Conservation (phyloP, 148 eudicot species). For the Simmondsia chinensis region DNA sequence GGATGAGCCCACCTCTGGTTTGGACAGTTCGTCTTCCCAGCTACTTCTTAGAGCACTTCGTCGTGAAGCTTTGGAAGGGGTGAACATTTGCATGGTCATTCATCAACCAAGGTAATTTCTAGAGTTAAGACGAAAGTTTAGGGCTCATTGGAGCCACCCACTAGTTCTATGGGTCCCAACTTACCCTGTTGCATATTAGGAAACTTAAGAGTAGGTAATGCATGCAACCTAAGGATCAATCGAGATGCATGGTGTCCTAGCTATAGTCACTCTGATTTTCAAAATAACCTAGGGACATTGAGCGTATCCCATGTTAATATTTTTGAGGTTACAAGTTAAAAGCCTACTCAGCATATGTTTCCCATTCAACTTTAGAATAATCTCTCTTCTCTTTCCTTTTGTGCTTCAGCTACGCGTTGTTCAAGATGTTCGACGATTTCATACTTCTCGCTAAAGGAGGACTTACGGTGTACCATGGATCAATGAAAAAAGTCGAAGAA, state of each 20-base stretch:
- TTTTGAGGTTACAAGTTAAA: no score
- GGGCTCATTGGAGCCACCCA: no score
- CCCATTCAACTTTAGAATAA: neutral
- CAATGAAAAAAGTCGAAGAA: conserved; percentile 82
- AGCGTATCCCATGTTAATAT: no score
- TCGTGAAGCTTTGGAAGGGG: conserved; percentile 97
- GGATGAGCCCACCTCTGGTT: conserved; percentile 97
- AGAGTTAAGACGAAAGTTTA: neutral
- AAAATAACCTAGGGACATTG: no score
- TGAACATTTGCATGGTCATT: conserved; percentile 84
- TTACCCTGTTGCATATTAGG: no score
- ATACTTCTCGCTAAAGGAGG: conserved; percentile 97
- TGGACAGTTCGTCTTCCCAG: conserved; percentile 90
- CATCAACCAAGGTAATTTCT: conserved; percentile 82
- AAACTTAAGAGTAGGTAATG: no score
- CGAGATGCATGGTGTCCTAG: no score
- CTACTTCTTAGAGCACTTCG: conserved; percentile 78
- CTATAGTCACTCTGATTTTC: no score
- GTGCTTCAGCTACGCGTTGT: conserved; percentile 60
- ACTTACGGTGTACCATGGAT: conserved; percentile 79
- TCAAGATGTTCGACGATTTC: conserved; percentile 95
- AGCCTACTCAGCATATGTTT: neutral
- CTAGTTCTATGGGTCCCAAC: no score
- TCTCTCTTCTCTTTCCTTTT: conserved; percentile 2
- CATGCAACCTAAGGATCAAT: no score